Evolutionary conservation across 306 rosid species (phyloP).

Genomic region (Sesbania bispinosa): DNA sequence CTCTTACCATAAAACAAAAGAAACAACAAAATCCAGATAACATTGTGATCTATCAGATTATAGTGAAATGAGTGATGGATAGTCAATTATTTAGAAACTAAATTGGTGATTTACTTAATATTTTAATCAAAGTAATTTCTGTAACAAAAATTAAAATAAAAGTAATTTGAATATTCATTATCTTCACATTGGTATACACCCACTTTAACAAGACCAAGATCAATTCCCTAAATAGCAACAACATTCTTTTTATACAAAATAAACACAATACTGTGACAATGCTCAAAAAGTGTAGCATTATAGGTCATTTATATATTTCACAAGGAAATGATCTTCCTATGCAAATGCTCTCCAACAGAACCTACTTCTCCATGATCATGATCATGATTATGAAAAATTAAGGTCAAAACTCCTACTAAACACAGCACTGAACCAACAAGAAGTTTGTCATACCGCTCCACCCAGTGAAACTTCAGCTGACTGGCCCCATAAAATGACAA

Average conservation of each 20-base stretch:
- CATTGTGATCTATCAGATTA: neutral
- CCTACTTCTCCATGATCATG: conserved; percentile 41
- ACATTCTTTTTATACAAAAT: conserved; percentile 10
- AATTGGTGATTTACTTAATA: neutral
- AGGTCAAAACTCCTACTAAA: conserved; percentile 80
- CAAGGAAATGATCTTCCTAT: conserved; percentile 60
- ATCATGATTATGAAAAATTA: conserved; percentile 68
- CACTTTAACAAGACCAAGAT: conserved; percentile 8
- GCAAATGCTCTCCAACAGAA: conserved; percentile 53
- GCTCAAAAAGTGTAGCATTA: conserved; percentile 14
- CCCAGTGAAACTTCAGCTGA: conserved; percentile 97
- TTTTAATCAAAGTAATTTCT: neutral
- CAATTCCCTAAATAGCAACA: conserved; percentile 11
- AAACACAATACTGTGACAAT: neutral
- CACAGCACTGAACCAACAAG: conserved; percentile 90
- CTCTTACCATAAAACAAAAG: neutral
- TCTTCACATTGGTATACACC: conserved; percentile 9
- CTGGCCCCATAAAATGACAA: conserved; percentile 94
- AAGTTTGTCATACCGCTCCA: conserved; percentile 91
- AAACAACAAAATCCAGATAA: neutral
- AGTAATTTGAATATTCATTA: conserved; percentile 10
- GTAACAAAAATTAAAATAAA: neutral
- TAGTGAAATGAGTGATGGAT: neutral
- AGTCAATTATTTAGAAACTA: neutral
- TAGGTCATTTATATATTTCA: conserved; percentile 31